phyloP scores from a whole-genome alignment of 179 eudicot genomes.

The Silene vulgaris region DNA sequence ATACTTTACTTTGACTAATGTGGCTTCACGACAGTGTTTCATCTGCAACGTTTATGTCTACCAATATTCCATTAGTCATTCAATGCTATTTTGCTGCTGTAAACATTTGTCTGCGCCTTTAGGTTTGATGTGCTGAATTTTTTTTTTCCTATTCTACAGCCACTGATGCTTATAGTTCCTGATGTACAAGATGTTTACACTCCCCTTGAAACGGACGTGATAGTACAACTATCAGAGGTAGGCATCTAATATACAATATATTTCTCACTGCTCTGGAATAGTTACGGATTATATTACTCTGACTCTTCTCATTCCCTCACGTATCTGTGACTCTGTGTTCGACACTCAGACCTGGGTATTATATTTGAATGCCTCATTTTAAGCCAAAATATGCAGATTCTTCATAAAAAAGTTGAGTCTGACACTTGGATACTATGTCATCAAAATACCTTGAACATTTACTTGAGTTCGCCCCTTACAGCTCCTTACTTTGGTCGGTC shows the following conservation, averaged over 20 bases:
- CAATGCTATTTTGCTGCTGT: neutral
- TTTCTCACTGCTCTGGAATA: neutral
- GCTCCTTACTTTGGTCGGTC: too few relatives aligned
- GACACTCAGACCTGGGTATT: too few relatives aligned
- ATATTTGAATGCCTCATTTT: too few relatives aligned
- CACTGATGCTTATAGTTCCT: conserved; percentile 95
- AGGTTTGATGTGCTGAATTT: conserved; percentile 14
- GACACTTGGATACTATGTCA: too few relatives aligned
- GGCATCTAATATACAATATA: conserved; percentile 15
- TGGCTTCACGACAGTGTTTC: neutral
- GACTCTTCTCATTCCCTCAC: too few relatives aligned
- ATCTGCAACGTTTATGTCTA: neutral
- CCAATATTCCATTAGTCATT: neutral
- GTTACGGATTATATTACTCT: neutral
- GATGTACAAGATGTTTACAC: conserved; percentile 93
- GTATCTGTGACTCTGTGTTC: too few relatives aligned
- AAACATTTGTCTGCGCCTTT: neutral
- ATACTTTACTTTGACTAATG: conserved; percentile 2
- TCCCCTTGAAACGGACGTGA: conserved; percentile 83
- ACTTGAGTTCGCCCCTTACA: too few relatives aligned
- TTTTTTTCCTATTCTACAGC: conserved; percentile 38
- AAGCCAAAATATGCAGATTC: too few relatives aligned
- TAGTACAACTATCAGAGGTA: conserved; percentile 88
- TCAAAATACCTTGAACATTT: too few relatives aligned
- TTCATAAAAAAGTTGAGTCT: too few relatives aligned